Base-by-base conservation (phyloP, 176 grass and related monocot species). In the Hsuehochloa calcarea region DNA sequence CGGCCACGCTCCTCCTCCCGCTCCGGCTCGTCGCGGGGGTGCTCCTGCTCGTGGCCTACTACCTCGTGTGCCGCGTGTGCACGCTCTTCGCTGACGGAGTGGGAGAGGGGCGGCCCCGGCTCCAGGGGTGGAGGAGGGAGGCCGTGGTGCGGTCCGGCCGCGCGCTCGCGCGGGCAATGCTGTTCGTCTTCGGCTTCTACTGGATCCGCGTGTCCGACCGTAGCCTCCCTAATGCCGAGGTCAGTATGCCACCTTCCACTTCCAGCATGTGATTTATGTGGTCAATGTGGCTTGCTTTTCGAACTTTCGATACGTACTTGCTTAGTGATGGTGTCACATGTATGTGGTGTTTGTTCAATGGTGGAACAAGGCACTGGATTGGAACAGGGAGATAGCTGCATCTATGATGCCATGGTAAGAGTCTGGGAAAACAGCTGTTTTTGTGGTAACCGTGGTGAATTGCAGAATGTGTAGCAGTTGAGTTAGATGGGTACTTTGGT, bases 141-240 rank as follows among this genome's bases (percentile, higher is more conserved):
- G 83, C 56, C 0, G 87, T 95, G 19, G 82, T 95, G 16, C 75
- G 85, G 65, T 50, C 75, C 4, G 96, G 96, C 17, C 73, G 89
- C 22, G 83, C 84, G 46, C 65, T 85, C 82, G n/a, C 95, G 13
- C 88, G 95, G 20, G 79, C 85, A 51, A 93, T 97, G 92, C n/a
- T 97, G 62, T 95, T 97, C 55, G 87, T 93, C 47, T 95, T 97
- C 15, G 95, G 95, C 4, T 97, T 97, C 72, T 97, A 95, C 87
- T 93, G 95, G 91, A 95, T 97, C 61, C 82, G 46, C n/a, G 85
- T 87, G 27, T 68, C 84, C 47, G 75, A 90, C 73, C 72, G 89
- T 59, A 63, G 90, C 43, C 71, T 85, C 8, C 59, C 43, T 0
- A 29, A 44, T 47, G 68, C 52, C 1, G 61, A 93, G 86, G 90